phyloP scores from a whole-genome alignment of 2,329 filamentous ascomycete species.

The Fonsecaea multimorphosa region DNA sequence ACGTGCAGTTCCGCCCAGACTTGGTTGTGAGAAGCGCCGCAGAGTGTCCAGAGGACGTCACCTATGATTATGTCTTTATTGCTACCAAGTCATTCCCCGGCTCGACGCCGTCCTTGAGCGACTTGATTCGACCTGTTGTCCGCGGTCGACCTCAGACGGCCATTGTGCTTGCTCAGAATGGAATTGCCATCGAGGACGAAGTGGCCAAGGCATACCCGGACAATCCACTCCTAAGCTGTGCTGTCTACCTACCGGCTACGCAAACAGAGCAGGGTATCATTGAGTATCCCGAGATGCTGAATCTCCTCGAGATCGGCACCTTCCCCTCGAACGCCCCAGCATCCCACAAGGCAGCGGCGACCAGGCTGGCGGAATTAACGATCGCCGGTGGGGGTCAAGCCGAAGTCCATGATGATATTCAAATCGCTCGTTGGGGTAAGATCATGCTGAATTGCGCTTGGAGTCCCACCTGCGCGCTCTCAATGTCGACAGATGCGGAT shows the following conservation, averaged over 20 bases:
- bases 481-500: conserved; percentile 58
- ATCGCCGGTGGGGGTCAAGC: conserved; percentile 54
- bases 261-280: conserved; percentile 58
- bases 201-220: conserved; percentile 57
- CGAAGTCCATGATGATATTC: conserved; percentile 47
- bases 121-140: conserved; percentile 60
- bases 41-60: conserved; percentile 50
- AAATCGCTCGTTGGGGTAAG: conserved; percentile 45
- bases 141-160: conserved; percentile 55
- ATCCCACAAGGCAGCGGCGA: conserved; percentile 43
- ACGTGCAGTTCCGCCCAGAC: conserved; percentile 68
- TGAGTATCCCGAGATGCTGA: conserved; percentile 51
- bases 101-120: conserved; percentile 54
- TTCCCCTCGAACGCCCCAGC: conserved; percentile 49
- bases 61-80: conserved; percentile 63
- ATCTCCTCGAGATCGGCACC: conserved; percentile 58
- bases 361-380: conserved; percentile 53
- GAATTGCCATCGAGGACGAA: conserved; percentile 66
- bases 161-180: conserved; percentile 67
- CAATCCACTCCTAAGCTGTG: conserved; percentile 60
- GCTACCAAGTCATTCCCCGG: conserved; percentile 66
- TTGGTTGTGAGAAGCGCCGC: conserved; percentile 66
- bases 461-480: conserved; percentile 61
- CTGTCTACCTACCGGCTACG: conserved; percentile 61
- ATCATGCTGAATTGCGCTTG: conserved; percentile 59